Conservation (phyloP, 345 rosid genomes). For the Populus euphratica region DNA sequence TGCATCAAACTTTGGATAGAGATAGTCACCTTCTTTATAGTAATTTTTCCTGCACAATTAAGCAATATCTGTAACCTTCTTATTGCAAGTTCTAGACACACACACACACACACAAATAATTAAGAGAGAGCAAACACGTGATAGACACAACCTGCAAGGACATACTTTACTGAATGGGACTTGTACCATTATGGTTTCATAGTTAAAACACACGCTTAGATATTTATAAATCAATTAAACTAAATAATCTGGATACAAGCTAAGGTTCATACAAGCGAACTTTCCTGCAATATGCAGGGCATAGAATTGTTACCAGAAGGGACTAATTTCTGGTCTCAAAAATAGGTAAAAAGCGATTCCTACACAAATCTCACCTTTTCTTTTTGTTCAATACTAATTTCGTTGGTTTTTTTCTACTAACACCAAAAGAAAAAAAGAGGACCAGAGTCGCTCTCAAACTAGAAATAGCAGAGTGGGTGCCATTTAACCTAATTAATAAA, state of each 20-base stretch:
- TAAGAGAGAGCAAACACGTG: neutral
- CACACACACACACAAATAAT: no score
- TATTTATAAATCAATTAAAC: neutral
- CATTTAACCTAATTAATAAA: neutral
- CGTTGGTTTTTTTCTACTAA: neutral
- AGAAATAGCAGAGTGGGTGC: neutral
- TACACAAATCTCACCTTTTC: neutral
- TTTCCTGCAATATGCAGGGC: neutral
- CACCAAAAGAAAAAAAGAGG: neutral
- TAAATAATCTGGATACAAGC: neutral
- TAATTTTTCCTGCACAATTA: conserved; percentile 70
- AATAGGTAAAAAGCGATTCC: neutral
- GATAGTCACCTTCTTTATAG: conserved; percentile 83
- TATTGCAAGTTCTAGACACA: neutral
- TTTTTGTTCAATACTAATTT: neutral
- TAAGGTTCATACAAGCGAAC: neutral
- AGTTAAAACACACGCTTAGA: neutral
- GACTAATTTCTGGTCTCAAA: neutral
- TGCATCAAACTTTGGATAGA: conserved; percentile 75
- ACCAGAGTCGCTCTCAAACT: neutral
- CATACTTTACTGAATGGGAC: neutral
- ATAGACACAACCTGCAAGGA: neutral
- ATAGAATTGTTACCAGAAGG: neutral
- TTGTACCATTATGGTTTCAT: neutral
- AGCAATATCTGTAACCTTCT: conserved; percentile 11